phyloP scores from a whole-genome alignment of 345 rosid genomes.

The Physaria fendleri region DNA sequence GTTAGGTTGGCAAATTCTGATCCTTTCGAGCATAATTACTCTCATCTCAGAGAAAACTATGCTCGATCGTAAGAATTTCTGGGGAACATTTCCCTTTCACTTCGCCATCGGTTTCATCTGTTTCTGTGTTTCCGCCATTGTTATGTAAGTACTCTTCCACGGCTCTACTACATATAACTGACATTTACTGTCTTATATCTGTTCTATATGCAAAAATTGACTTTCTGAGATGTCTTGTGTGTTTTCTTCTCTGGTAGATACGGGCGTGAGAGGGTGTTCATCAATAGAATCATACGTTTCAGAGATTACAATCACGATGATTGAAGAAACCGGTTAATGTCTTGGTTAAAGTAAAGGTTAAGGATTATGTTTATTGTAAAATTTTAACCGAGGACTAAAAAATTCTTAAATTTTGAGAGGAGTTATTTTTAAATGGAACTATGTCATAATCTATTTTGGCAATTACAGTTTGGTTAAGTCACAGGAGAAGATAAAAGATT shows the following conservation, averaged over 20 bases:
- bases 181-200: background rate
- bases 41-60: conserved; percentile 46
- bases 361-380: background rate
- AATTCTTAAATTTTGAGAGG: no score
- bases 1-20: conserved; percentile 57
- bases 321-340: conserved; percentile 14
- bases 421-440: no score
- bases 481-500: no score
- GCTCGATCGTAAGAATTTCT: conserved; percentile 52
- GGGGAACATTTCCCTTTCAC: conserved; percentile 45
- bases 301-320: conserved; percentile 47
- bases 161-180: background rate
- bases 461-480: no score
- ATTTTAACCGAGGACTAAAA: no score
- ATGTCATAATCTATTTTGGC: no score
- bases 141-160: conserved; percentile 47
- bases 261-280: conserved; percentile 54
- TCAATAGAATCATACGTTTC: conserved; percentile 55
- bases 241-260: conserved; percentile 37
- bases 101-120: conserved; percentile 44
- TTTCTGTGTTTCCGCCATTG: conserved; percentile 42
- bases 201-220: background rate
- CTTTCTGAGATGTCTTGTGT: background rate
- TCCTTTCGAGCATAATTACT: conserved; percentile 51
- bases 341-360: background rate